Evolutionary conservation across 2,329 filamentous ascomycete species (phyloP), one percentile per base, ranked within the genome.

Genomic region (Penicillium sclerotigenum): DNA sequence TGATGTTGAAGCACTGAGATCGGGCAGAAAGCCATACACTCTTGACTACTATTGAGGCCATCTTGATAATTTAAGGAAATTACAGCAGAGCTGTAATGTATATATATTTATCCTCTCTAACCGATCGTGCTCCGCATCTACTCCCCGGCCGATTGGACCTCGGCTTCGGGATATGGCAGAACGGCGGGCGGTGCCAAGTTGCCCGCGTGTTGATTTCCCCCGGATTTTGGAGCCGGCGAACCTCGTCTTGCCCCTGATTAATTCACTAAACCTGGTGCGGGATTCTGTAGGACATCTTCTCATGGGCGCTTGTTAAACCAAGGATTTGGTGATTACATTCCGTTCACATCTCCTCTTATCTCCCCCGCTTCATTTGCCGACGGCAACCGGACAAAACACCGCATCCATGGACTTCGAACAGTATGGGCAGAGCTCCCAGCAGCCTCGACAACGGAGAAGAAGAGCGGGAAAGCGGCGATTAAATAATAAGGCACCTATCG

Each of bases 401-500:
- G 40, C 43, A 52, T 34, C 64, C 48, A 81, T 81, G 79, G 75
- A 76, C 58, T 71, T 75, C 61, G 74, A 76, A 54, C 71, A 71
- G 41, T 65, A 67, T 58, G 64, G 65, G 47, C 71, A 75, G 47
- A 69, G 63, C 57, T 67, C 73, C 33, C 76, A 77, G 52, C 74
- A 80, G 61, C 75, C 79, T 56, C 82, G 80, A 71, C 77, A 80
- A 62, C 78, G 81, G 61, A 73, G 79, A 56, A 78, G 79, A 68
- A 79, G 81, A 60, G 64, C 63, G 16, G 60, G 68, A 14, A 71
- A 77, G 62, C 74, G 78, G 54, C 73, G 77, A 52, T 78, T 68
- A 56, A 70, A 67, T 47, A 71, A 94, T 72, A 91, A 89, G 72
- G 82, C 88, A 8, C 83, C 92, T 41, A 81, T 96, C 56, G 83